phyloP scores from a whole-genome alignment of 2,329 filamentous ascomycete genomes.

The Cladosporium halotolerans region DNA sequence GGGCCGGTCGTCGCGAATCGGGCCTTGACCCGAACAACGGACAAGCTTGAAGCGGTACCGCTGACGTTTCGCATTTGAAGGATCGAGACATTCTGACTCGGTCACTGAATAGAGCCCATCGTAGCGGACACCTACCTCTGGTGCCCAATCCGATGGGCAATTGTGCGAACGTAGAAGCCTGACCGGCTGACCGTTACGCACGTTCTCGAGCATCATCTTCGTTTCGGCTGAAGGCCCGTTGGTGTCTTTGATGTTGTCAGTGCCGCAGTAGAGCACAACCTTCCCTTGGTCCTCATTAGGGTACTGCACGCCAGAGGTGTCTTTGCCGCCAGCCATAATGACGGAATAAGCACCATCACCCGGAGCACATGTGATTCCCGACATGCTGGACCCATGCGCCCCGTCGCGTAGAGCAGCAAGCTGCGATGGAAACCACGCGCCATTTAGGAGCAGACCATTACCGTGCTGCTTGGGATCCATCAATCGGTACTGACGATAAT shows the following conservation, averaged over 20 bases:
- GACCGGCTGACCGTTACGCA: conserved; percentile 34
- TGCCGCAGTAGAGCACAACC: conserved; percentile 48
- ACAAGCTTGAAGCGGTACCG: conserved; percentile 45
- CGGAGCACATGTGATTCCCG: conserved; percentile 46
- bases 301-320: conserved; percentile 30
- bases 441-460: conserved; percentile 36
- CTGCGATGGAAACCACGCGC: conserved; percentile 52
- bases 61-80: conserved; percentile 32
- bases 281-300: conserved; percentile 47
- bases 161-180: conserved; percentile 47
- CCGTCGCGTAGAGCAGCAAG: conserved; percentile 47
- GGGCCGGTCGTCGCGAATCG: conserved; percentile 42
- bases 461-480: conserved; percentile 33
- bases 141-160: conserved; percentile 38
- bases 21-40: conserved; percentile 38
- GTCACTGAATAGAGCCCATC: conserved; percentile 51
- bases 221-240: conserved; percentile 34
- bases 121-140: conserved; percentile 47
- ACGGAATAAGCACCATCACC: conserved; percentile 48
- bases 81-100: conserved; percentile 34
- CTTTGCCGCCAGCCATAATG: conserved; percentile 42
- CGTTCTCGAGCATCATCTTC: conserved; percentile 37
- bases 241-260: conserved; percentile 29
- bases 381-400: conserved; percentile 45
- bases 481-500: conserved; percentile 18